These are phyloP conservation scores for Mycena belliarum DNA, from an alignment of 768 basidiomycete species.

Conservation along the genomic window DNA sequence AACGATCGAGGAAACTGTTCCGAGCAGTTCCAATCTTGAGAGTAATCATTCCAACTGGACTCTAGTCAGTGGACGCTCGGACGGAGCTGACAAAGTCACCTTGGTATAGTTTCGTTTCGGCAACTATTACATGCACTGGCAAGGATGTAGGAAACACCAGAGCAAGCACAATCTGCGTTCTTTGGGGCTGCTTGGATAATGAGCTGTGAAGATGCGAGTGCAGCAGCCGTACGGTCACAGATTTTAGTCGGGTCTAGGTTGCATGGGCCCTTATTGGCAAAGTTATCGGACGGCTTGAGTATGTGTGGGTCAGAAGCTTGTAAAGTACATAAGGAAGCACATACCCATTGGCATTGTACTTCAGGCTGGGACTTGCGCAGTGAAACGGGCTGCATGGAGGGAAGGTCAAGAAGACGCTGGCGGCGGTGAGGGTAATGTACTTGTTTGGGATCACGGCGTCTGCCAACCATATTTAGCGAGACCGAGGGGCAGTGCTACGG, in stretches of 20 bases:
- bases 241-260: not conserved
- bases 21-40: not conserved
- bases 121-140: not conserved
- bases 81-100: not conserved
- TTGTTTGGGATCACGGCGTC: slow-evolving; percentile 16
- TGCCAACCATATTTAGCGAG: slow-evolving; percentile 10
- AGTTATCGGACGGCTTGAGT: not conserved
- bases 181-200: not conserved
- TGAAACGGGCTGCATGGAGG: slow-evolving; percentile 6
- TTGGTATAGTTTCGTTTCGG: not conserved
- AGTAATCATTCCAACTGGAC: slow-evolving; percentile 1
- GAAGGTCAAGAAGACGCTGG: not conserved
- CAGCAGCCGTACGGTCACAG: not conserved
- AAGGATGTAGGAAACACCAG: not conserved
- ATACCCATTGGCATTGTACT: not conserved
- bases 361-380: not conserved
- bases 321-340: not conserved
- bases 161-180: not conserved
- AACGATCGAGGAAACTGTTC: too few relatives aligned
- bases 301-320: not conserved
- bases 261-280: not conserved
- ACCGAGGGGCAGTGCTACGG: not conserved
- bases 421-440: slow-evolving; percentile 3
- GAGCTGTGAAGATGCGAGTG: not conserved
- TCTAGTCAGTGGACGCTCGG: not conserved